Evolutionary conservation across 129 eudicot species (phyloP), one percentile per base, ranked within the genome.

Genomic region (Dittrichia graveolens): DNA sequence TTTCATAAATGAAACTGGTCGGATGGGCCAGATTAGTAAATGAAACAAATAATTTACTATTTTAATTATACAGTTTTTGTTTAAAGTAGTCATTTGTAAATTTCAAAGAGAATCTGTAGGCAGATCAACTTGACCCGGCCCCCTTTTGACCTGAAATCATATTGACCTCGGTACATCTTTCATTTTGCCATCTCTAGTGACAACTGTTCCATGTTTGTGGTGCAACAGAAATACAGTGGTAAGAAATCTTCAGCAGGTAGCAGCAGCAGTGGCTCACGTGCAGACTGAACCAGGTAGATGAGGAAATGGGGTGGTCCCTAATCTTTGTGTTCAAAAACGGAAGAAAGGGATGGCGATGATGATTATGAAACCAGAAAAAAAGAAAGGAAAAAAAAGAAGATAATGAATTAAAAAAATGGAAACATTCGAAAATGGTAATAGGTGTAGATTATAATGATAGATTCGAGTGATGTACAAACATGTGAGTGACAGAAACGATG

Each of bases 221-320:
- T 54, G 50, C 35, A 76, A 76, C 85, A 88, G 95, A 88, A 74
- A 65, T 88, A 83, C 35, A 24, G 83, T 2, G 86, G 90, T 42
- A 85, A 83, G 90, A 83, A 62, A 73, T 60, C 81, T 59, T 75
- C 75, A 60, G 75, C 73, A 42, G 83, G 79, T 60, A 64, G 82
- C 67, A 71, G 83, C 67, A 71, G 83, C 80, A 78, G 82, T 43
- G 78, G 83, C 10, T 71, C 84, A 5, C 65, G 76, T 38, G 81
- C 78, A 19, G 89, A 84, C 71, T 84, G 82, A 87, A 63, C 61
- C 6, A 16, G 66, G 12, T 35, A 9, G 15, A 19, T n/a, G 3
- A 42, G 14, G n/a, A 15, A 38, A 35, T 4, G 16, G 67, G 24
- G 59, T 38, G 15, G 24, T 15, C 52, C 41, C 35, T 38, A 40